phyloP scores from a whole-genome alignment of 805 yeast species.

The Zygotorulaspora danielsina region DNA sequence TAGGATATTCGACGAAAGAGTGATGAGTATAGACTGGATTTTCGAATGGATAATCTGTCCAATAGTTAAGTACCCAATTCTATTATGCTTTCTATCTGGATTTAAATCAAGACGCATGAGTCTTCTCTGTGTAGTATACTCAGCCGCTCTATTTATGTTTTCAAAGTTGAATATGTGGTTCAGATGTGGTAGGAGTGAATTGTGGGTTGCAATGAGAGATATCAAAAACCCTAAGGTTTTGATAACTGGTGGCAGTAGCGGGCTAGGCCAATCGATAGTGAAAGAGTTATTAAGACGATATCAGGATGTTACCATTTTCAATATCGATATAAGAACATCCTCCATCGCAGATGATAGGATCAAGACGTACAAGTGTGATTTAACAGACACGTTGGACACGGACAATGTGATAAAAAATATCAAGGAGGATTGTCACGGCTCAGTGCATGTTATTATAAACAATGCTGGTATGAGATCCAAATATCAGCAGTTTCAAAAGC shows the following conservation, averaged over 20 bases:
- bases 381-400: slow-evolving; percentile 47
- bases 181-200: slow-evolving; percentile 8
- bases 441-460: slow-evolving; percentile 64
- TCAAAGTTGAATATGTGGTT: slow-evolving; percentile 8
- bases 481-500: slow-evolving; percentile 44
- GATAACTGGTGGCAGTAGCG: slow-evolving; percentile 40
- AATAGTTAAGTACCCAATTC: slow-evolving; percentile 19
- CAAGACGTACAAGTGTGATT: slow-evolving; percentile 58
- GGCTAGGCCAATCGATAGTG: slow-evolving; percentile 35
- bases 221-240: slow-evolving; percentile 16
- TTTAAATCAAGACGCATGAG: slow-evolving; percentile 1
- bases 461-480: slow-evolving; percentile 77
- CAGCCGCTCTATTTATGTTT: slow-evolving; percentile 10
- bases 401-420: slow-evolving; percentile 40
- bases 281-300: slow-evolving; percentile 17
- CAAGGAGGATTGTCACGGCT: slow-evolving; percentile 41
- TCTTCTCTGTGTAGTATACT: slow-evolving; percentile 7
- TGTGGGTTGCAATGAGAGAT: slow-evolving; percentile 11
- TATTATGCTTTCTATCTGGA: slow-evolving; percentile 11
- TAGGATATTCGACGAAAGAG: too few species aligned
- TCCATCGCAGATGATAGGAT: slow-evolving; percentile 30
- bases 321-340: slow-evolving; percentile 19
- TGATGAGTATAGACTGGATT: slow-evolving; percentile 21
- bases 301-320: slow-evolving; percentile 28
- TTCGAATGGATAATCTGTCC: slow-evolving; percentile 18